Conservation (phyloP, 441 rosid genomes). For the Erodium trifolium region DNA sequence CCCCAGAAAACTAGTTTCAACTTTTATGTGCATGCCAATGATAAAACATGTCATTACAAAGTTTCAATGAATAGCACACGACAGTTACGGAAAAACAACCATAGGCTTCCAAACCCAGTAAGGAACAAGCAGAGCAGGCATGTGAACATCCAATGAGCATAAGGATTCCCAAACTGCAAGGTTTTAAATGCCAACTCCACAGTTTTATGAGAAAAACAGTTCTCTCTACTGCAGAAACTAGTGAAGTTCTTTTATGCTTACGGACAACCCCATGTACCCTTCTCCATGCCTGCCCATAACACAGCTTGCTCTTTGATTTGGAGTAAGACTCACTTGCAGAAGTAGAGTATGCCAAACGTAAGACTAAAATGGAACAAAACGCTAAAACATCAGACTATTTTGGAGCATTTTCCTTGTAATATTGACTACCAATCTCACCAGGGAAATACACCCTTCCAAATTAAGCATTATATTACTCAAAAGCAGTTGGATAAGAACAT, state of each 20-base stretch:
- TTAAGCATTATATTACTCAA: neutral
- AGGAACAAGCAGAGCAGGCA: no score
- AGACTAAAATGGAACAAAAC: no score
- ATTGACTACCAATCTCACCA: neutral
- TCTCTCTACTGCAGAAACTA: neutral
- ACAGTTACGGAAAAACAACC: no score
- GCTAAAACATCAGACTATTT: no score
- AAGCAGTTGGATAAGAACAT: neutral
- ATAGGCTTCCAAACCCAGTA: no score
- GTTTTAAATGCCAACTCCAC: neutral
- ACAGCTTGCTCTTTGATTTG: neutral
- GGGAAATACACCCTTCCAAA: neutral
- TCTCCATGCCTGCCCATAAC: neutral
- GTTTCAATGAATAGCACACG: no score
- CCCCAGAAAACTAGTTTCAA: no score
- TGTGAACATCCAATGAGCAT: no score
- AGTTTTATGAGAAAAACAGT: neutral
- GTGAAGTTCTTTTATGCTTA: neutral
- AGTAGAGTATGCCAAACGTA: neutral
- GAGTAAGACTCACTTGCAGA: neutral
- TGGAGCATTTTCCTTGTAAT: no score
- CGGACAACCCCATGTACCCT: neutral
- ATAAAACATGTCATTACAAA: no score
- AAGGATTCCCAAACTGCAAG: neutral
- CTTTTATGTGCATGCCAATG: no score